A percentile compares a stretch with the other conserved stretches of the same genome.
Conservation (phyloP, 257 asterid genomes). For the Solanum ossicruentum region DNA sequence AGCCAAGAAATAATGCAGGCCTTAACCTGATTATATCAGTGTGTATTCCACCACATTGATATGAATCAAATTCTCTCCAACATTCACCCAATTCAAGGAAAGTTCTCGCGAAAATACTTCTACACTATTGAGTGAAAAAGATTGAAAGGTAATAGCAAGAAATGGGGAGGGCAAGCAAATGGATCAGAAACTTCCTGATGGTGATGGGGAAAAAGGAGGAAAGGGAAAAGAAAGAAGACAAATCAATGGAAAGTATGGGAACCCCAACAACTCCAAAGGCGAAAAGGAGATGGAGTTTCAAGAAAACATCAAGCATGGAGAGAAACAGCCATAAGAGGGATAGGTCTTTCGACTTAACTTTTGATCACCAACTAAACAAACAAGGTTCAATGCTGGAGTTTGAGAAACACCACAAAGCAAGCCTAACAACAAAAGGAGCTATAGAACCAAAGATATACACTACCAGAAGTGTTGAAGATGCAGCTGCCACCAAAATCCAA, state of each 20-base stretch:
- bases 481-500: slow-evolving; percentile 62
- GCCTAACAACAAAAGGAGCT: slow-evolving; percentile 1
- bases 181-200: slow-evolving; percentile 55
- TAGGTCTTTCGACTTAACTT: slow-evolving; percentile 33
- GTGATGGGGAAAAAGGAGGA: slow-evolving; percentile 52
- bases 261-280: slow-evolving; percentile 21
- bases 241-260: slow-evolving; percentile 9
- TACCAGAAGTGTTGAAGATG: slow-evolving; percentile 1
- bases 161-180: slow-evolving; percentile 66
- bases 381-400: slow-evolving; percentile 17
- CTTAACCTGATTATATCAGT: background rate
- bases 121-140: background rate
- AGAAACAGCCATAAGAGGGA: slow-evolving; percentile 10
- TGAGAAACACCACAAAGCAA: slow-evolving; percentile 4
- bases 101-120: background rate
- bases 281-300: slow-evolving; percentile 70
- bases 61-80: background rate
- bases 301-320: slow-evolving; percentile 19
- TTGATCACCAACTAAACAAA: slow-evolving; percentile 7
- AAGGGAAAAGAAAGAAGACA: slow-evolving; percentile 21
- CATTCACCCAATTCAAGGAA: background rate
- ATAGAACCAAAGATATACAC: background rate
- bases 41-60: background rate
- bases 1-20: background rate
- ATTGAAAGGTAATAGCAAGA: background rate